phyloP scores from a whole-genome alignment of 176 grass and related monocot species.

The Coix lacrymajobi region DNA sequence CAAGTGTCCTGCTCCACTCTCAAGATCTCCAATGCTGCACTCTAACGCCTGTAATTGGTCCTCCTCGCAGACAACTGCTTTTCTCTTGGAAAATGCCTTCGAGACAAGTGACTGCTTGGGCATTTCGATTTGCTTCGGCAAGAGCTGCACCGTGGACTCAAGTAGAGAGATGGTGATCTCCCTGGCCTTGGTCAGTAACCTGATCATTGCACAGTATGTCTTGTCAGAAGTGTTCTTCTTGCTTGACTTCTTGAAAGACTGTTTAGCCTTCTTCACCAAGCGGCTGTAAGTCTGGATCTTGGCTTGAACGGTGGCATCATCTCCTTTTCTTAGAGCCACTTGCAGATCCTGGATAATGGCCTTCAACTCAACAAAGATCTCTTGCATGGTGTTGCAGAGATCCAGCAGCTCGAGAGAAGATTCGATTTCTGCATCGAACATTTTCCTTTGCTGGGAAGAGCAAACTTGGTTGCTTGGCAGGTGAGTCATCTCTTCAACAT shows the following conservation, averaged over 20 bases:
- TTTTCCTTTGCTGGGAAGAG: conserved; percentile 24
- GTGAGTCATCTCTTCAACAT: conserved; percentile 28
- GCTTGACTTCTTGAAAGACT: conserved; percentile 35
- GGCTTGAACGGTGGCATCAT: neutral
- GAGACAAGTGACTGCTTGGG: conserved; percentile 39
- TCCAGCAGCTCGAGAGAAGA: conserved; percentile 44
- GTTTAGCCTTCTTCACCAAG: conserved; percentile 33
- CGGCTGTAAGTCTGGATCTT: conserved; percentile 27
- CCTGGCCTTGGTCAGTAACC: conserved; percentile 33
- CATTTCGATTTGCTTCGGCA: conserved; percentile 27
- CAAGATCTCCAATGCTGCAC: conserved; percentile 30
- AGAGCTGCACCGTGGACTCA: neutral
- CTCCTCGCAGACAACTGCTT: conserved; percentile 19
- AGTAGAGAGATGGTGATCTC: conserved; percentile 27
- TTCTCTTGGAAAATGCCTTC: conserved; percentile 34
- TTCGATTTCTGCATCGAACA: conserved; percentile 42
- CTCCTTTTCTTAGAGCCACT: conserved; percentile 33
- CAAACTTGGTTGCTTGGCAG: conserved; percentile 41
- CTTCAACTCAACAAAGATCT: conserved; percentile 42
- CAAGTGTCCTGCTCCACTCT: conserved; percentile 22
- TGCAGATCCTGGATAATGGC: conserved; percentile 22
- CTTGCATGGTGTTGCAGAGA: conserved; percentile 31
- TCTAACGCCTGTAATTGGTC: conserved; percentile 46
- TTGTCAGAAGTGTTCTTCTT: conserved; percentile 20
- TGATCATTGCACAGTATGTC: conserved; percentile 11